Base-by-base conservation (phyloP, 169 alveolate genomes). In the Eimeria falciformis region DNA sequence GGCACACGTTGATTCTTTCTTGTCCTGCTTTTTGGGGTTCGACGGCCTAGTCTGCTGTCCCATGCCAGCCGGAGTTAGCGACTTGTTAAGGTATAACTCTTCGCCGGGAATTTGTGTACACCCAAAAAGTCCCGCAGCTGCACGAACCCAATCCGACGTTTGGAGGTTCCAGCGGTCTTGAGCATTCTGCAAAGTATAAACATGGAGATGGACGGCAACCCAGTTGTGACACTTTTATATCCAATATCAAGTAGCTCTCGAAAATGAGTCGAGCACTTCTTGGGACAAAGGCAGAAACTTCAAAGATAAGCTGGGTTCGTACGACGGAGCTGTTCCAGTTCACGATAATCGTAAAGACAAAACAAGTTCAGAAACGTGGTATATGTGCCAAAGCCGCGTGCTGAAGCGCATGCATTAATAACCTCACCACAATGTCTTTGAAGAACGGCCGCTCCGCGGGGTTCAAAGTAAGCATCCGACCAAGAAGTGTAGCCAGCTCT, bases 91-190 rank as follows among this genome's bases (percentile, higher is more conserved):
- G 73, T 79, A 79, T 21, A 79, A 53, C 73, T 79, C 89, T 33
- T 79, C 89, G 23, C 58, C 89, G 25, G 73, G 89, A 14, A 73
- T 27, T 40, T 79, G 43, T 21, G 75, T 73, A 40, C 47, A 79
- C 1, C 89, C 89, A 43, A 79, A n/a, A 9, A 55, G 73, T 21
- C 47, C 89, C 29, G 89, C 89, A 53, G 65, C 58, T 33, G 75
- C 89, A 55, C 89, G 89, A 7, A 79, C 73, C 89, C 89, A 79
- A 45, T 79, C 89, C 23, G 89, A 79, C 46, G 89, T 73, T 53
- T 79, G 89, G 9, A 79, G 89, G 9, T 69, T 53, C 89, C 89
- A 79, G 75, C 89, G 89, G 65, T 79, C 89, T 79, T 79, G 89
- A 7, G 43, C 89, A 33, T 79, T 73, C 89, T 79, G 89, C 65